phyloP scores from a whole-genome alignment of 805 yeast species.

The Monosporozyma siamensis region DNA sequence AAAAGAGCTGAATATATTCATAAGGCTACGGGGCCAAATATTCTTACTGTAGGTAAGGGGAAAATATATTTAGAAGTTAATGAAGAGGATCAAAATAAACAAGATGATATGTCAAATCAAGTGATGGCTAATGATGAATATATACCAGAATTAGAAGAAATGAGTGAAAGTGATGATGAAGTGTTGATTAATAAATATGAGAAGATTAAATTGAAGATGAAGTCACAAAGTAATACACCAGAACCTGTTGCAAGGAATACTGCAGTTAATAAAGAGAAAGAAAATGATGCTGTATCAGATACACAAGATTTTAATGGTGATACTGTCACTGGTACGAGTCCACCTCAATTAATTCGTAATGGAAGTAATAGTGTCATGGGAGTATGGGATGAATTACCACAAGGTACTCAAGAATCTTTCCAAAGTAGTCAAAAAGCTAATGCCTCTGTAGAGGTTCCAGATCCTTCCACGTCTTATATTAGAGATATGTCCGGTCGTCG shows the following conservation, averaged over 20 bases:
- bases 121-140: not conserved
- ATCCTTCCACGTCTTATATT: no score
- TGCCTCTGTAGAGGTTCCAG: no score
- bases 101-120: not conserved
- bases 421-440: no score
- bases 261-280: not conserved
- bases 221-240: not conserved
- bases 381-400: no score
- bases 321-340: not conserved
- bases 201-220: not conserved
- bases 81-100: slow-evolving; percentile 4
- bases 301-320: not conserved
- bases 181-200: not conserved
- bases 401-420: no score
- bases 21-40: slow-evolving; percentile 15
- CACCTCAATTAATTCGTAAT: no score
- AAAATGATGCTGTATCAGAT: not conserved
- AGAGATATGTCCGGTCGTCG: not conserved
- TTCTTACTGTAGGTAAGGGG: slow-evolving; percentile 17
- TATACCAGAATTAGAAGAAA: not conserved
- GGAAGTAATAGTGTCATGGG: no score
- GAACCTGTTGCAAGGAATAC: no score
- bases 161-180: slow-evolving; percentile 3
- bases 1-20: slow-evolving; percentile 15
- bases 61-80: slow-evolving; percentile 19